phyloP scores from a whole-genome alignment of 371 early-diverging fungal species.

The Basidiobolus meristosporus region DNA sequence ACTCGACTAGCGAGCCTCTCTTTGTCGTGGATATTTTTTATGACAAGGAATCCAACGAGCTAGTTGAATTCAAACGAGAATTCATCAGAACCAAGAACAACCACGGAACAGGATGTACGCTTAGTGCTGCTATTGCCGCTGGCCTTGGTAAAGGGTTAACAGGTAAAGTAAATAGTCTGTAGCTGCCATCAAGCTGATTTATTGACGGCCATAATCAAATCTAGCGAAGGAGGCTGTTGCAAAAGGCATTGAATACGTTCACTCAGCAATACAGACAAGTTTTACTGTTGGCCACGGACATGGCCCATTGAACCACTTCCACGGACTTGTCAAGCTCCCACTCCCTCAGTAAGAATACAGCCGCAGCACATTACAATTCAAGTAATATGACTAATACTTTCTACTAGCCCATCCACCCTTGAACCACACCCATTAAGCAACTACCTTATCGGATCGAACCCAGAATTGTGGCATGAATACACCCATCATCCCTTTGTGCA shows the following conservation, averaged over 20 bases:
- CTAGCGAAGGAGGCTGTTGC: conserved; percentile 19
- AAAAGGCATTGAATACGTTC: conserved; percentile 26
- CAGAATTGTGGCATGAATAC: too few relatives aligned
- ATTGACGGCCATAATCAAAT: background rate
- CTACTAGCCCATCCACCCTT: too few relatives aligned
- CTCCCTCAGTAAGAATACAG: too few relatives aligned
- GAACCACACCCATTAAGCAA: too few relatives aligned
- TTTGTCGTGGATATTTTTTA: conserved; percentile 42
- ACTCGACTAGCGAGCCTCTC: too few relatives aligned
- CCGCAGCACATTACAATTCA: too few relatives aligned
- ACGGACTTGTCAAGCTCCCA: too few relatives aligned
- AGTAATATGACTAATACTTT: too few relatives aligned
- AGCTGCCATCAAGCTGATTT: background rate
- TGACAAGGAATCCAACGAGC: conserved; percentile 18
- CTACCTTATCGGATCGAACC: too few relatives aligned
- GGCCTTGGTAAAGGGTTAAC: conserved; percentile 35
- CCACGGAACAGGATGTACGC: conserved; percentile 77
- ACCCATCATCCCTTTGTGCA: too few relatives aligned
- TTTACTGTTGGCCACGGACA: conserved; percentile 42
- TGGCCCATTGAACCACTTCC: conserved; percentile 60
- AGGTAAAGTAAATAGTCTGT: conserved; percentile 12
- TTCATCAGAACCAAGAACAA: conserved; percentile 41
- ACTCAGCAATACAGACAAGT: conserved; percentile 27
- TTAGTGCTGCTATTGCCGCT: conserved; percentile 62
- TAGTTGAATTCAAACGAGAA: conserved; percentile 22